A percentile compares a stretch with the other conserved stretches of the same genome.
Evolutionary conservation across 2,329 filamentous ascomycete species (phyloP).

Genomic region (Botryosphaeria agaves): DNA sequence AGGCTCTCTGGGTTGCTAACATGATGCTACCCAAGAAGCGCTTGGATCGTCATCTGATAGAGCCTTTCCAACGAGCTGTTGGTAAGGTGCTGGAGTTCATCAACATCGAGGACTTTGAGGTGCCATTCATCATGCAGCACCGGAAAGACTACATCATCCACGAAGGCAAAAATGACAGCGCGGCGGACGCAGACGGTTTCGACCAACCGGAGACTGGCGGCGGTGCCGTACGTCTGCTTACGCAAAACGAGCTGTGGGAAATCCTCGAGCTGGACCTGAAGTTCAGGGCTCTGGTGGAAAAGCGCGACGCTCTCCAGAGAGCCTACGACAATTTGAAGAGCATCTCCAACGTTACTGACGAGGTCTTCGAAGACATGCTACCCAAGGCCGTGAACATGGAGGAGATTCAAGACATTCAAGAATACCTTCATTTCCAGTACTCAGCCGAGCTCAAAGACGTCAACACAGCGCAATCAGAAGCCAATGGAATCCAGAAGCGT

Average conservation of each 20-base stretch:
- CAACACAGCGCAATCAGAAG: slow-evolving; percentile 40
- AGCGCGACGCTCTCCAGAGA: slow-evolving; percentile 69
- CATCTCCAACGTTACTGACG: slow-evolving; percentile 45
- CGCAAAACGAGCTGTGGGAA: slow-evolving; percentile 86
- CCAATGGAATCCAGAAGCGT: slow-evolving; percentile 54
- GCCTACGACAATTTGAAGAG: slow-evolving; percentile 56
- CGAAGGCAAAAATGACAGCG: slow-evolving; percentile 51
- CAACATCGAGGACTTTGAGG: slow-evolving; percentile 84
- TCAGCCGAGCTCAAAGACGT: slow-evolving; percentile 69
- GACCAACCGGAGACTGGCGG: slow-evolving; percentile 54
- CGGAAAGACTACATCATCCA: slow-evolving; percentile 96
- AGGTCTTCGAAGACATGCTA: slow-evolving; percentile 69
- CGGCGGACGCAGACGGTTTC: slow-evolving; percentile 45
- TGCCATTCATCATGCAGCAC: slow-evolving; percentile 95
- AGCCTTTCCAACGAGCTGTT: slow-evolving; percentile 74
- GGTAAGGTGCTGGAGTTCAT: slow-evolving; percentile 91
- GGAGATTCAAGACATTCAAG: slow-evolving; percentile 89
- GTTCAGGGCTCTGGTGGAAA: slow-evolving; percentile 82
- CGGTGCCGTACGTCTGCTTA: slow-evolving; percentile 70
- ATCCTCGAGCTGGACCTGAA: slow-evolving; percentile 91
- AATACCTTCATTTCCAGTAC: slow-evolving; percentile 93
- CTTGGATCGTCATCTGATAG: slow-evolving; percentile 46
- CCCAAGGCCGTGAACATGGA: slow-evolving; percentile 70
- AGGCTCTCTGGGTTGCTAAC: slow-evolving; percentile 81
- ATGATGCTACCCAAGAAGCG: slow-evolving; percentile 80